phyloP scores from a whole-genome alignment of 108 stramenopile genomes.

The Chaetoceros muelleri region DNA sequence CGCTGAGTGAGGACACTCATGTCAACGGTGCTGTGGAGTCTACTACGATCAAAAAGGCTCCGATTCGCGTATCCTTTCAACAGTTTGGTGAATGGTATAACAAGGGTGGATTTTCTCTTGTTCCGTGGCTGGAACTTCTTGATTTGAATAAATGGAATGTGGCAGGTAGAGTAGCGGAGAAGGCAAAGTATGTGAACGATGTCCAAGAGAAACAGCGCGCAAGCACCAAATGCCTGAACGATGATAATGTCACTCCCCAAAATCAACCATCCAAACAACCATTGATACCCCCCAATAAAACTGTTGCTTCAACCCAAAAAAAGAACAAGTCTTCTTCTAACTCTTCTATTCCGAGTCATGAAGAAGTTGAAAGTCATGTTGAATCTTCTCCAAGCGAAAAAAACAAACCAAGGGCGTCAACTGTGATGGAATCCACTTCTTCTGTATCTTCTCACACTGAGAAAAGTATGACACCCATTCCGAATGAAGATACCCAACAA shows the following conservation, averaged over 20 bases:
- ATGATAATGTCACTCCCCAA: too few species aligned
- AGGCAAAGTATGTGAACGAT: constrained; percentile 6
- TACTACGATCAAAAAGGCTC: constrained; percentile 4
- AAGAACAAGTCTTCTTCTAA: neutral
- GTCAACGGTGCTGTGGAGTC: too few species aligned
- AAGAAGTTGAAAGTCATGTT: too few species aligned
- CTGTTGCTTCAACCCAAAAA: neutral
- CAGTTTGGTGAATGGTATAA: constrained; percentile 77
- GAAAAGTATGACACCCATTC: too few species aligned
- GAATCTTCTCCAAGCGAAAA: too few species aligned
- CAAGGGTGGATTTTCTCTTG: constrained; percentile 54
- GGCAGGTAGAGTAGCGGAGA: constrained; percentile 9
- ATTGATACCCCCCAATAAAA: neutral
- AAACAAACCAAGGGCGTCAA: too few species aligned
- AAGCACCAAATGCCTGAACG: too few species aligned
- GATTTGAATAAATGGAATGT: constrained; percentile 68
- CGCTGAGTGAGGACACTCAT: too few species aligned
- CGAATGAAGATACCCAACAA: too few species aligned
- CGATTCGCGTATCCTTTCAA: constrained; percentile 32
- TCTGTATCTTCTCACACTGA: too few species aligned
- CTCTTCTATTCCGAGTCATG: neutral
- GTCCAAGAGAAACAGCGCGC: too few species aligned
- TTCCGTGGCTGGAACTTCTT: constrained; percentile 81
- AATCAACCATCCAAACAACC: constrained; percentile 5
- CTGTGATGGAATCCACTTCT: too few species aligned